Conservation (phyloP, 108 stramenopile genomes). For the Skeletonema potamos region DNA sequence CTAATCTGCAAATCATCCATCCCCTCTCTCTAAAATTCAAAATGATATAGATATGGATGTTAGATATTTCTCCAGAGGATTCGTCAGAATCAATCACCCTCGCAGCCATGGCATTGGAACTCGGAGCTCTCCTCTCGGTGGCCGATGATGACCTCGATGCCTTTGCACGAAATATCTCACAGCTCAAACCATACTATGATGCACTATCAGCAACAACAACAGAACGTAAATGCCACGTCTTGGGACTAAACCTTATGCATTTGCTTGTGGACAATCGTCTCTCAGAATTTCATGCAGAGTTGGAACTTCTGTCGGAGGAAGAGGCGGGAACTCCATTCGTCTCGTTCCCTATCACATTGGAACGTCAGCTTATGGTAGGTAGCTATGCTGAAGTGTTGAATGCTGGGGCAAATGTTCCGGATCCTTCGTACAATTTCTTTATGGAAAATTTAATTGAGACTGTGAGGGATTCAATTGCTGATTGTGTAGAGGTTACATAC, state of each 20-base stretch:
- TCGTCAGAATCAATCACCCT: slow-evolving; percentile 41
- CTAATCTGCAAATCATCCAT: background rate
- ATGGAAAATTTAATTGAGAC: slow-evolving; percentile 78
- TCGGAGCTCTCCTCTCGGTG: slow-evolving; percentile 81
- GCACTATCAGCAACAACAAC: slow-evolving; percentile 16
- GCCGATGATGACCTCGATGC: slow-evolving; percentile 78
- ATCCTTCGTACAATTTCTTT: slow-evolving; percentile 78
- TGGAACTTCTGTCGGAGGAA: slow-evolving; percentile 78
- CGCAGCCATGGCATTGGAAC: slow-evolving; percentile 64
- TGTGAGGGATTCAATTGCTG: slow-evolving; percentile 83
- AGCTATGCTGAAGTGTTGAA: slow-evolving; percentile 80
- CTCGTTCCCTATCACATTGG: slow-evolving; percentile 81
- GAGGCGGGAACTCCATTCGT: slow-evolving; percentile 65
- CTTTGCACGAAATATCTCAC: slow-evolving; percentile 84
- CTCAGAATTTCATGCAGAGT: slow-evolving; percentile 88
- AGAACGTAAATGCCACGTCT: slow-evolving; percentile 69
- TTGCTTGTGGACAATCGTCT: slow-evolving; percentile 86
- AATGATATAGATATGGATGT: slow-evolving; percentile 67
- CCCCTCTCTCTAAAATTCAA: background rate
- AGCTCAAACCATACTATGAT: slow-evolving; percentile 73
- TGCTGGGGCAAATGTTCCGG: slow-evolving; percentile 54
- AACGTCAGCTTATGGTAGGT: slow-evolving; percentile 88
- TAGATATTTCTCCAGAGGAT: slow-evolving; percentile 44
- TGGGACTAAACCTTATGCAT: slow-evolving; percentile 86
- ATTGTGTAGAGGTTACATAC: slow-evolving; percentile 86